Conservation (phyloP, 1,284 basidiomycete species). For the Thelephora terrestris region DNA sequence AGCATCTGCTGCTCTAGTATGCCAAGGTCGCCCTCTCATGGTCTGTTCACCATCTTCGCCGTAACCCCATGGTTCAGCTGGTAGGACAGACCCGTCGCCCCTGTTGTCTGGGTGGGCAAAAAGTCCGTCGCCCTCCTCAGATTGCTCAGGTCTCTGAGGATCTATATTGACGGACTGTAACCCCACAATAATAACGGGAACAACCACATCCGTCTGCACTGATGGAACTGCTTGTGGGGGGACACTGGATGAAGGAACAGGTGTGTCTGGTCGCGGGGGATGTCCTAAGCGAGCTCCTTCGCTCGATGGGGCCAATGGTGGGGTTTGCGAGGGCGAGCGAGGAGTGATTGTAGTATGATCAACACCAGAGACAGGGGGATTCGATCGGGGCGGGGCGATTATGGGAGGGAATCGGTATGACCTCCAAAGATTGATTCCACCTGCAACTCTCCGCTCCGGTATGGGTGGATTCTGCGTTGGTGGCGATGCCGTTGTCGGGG, state of each 20-base stretch:
- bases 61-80: constrained; percentile 8
- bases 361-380: constrained; percentile 5
- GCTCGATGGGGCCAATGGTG: constrained; percentile 3
- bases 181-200: constrained; percentile 74
- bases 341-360: constrained; percentile 6
- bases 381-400: constrained; percentile 15
- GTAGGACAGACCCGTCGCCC: constrained; percentile 2
- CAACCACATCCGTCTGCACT: constrained; percentile 36
- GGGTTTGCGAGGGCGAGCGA: constrained; percentile 4
- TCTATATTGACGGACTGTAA: constrained; percentile 58
- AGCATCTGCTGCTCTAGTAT: constrained; percentile 36
- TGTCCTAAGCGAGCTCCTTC: background rate
- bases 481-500: background rate
- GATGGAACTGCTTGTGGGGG: constrained; percentile 5
- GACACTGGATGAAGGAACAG: no score
- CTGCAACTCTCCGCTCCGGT: constrained; percentile 17
- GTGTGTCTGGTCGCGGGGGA: no score
- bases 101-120: background rate
- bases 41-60: constrained; percentile 3
- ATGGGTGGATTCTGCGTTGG: constrained; percentile 8
- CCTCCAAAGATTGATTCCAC: constrained; percentile 72
- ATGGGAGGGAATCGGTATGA: constrained; percentile 69
- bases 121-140: constrained; percentile 6
- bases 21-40: constrained; percentile 23
- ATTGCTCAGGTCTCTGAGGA: constrained; percentile 15